Percentiles rank a stretch among this genome's conserved stretches.
Evolutionary conservation across 2,329 filamentous ascomycete species (phyloP).

Genomic region (Fusarium albosuccineum): DNA sequence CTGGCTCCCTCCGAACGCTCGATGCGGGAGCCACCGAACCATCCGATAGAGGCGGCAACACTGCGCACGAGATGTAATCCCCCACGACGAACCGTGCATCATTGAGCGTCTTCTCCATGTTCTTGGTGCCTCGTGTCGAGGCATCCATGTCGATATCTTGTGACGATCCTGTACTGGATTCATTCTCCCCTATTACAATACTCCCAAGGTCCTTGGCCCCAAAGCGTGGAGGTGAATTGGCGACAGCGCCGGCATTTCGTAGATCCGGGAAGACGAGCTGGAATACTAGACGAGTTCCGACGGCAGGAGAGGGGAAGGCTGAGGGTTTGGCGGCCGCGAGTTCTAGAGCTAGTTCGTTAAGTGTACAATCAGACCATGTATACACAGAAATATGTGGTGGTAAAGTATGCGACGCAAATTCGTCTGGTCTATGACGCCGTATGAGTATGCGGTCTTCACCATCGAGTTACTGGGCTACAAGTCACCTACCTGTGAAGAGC

Average conservation of each 20-base stretch:
- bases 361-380: slow-evolving; percentile 85
- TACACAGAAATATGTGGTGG: slow-evolving; percentile 83
- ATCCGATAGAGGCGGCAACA: slow-evolving; percentile 80
- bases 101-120: slow-evolving; percentile 78
- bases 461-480: neutral
- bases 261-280: slow-evolving; percentile 88
- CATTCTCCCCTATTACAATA: slow-evolving; percentile 77
- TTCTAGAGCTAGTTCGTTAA: slow-evolving; percentile 84
- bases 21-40: slow-evolving; percentile 78
- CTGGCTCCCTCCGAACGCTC: slow-evolving; percentile 46
- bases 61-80: slow-evolving; percentile 87
- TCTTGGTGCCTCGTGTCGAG: slow-evolving; percentile 60
- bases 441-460: neutral
- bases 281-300: slow-evolving; percentile 89
- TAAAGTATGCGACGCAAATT: slow-evolving; percentile 72
- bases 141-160: slow-evolving; percentile 53
- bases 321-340: slow-evolving; percentile 75
- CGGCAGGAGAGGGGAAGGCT: slow-evolving; percentile 78
- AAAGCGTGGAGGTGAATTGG: slow-evolving; percentile 66
- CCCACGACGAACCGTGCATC: slow-evolving; percentile 88
- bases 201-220: slow-evolving; percentile 85
- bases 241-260: slow-evolving; percentile 48
- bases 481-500: slow-evolving; percentile 74
- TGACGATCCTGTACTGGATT: slow-evolving; percentile 58
- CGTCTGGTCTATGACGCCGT: slow-evolving; percentile 68